A percentile compares a stretch with the other conserved stretches of the same genome.
phyloP scores from a whole-genome alignment of 495 filamentous ascomycete genomes.

The Neurospora sp. region DNA sequence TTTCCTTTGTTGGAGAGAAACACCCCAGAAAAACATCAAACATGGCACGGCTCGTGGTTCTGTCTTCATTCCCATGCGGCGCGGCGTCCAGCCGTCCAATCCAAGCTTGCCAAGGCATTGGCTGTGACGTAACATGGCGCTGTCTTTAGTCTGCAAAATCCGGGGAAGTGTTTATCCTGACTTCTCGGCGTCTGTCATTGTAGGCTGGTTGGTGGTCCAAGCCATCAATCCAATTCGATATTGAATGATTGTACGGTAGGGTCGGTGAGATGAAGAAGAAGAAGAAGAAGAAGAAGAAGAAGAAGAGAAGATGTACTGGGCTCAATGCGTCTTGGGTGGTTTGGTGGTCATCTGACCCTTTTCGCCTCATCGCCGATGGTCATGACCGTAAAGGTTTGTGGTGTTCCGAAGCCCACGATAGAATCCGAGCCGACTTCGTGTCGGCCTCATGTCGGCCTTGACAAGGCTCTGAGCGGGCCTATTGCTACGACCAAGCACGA shows the following conservation, averaged over 20 bases:
- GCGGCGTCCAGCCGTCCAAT: not conserved
- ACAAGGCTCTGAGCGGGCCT: not conserved
- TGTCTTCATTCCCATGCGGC: not conserved
- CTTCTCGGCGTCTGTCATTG: not conserved
- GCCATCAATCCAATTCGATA: not conserved
- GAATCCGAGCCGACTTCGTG: not conserved
- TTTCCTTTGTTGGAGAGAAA: not conserved
- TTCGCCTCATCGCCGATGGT: not conserved
- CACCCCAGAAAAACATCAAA: not conserved
- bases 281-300: not conserved
- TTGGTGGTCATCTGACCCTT: not conserved
- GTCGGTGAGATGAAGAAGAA: not conserved
- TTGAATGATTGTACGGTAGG: not conserved
- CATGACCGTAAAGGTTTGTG: not conserved
- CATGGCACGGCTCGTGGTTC: not conserved
- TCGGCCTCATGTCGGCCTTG: not conserved
- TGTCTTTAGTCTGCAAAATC: not conserved
- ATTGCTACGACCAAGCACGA: not conserved
- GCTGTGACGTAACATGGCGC: not conserved
- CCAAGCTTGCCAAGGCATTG: not conserved
- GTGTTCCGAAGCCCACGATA: not conserved
- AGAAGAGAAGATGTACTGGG: not conserved
- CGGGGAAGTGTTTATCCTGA: not conserved
- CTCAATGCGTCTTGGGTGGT: not conserved
- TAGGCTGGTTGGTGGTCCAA: not conserved